phyloP scores from a whole-genome alignment of 768 basidiomycete genomes.

The Psilocybe sp. region DNA sequence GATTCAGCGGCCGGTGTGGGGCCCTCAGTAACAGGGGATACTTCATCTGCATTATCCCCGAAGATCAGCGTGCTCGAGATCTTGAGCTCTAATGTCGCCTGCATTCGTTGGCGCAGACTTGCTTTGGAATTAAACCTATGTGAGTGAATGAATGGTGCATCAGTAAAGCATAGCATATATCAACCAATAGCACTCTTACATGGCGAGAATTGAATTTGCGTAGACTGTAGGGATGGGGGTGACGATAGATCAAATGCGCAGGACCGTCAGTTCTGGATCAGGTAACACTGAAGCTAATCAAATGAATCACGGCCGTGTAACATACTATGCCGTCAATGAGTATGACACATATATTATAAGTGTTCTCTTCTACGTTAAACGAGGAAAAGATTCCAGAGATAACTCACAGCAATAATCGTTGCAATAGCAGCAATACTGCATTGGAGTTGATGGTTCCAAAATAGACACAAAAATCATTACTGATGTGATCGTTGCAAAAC shows the following conservation, averaged over 20 bases:
- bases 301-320: neutral
- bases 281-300: neutral
- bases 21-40: too few relatives aligned
- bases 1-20: too few relatives aligned
- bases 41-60: too few relatives aligned
- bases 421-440: conserved; percentile 7
- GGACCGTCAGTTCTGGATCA: too few relatives aligned
- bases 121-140: conserved; percentile 8
- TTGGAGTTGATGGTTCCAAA: neutral
- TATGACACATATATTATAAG: too few relatives aligned
- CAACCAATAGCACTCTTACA: neutral
- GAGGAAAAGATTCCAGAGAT: neutral
- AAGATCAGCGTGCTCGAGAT: conserved; percentile 4
- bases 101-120: conserved; percentile 3
- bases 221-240: conserved; percentile 12
- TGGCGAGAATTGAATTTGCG: conserved; percentile 12
- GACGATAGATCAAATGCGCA: too few relatives aligned
- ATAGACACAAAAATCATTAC: neutral
- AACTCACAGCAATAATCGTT: conserved; percentile 6
- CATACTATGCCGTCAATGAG: neutral
- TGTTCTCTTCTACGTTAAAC: neutral
- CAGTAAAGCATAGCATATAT: neutral
- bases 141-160: neutral
- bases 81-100: conserved; percentile 1
- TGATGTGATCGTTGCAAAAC: neutral